These are phyloP conservation scores for Sequoiadendron giganteum DNA, from an alignment of 75 land plant genomes.

Conservation along the genomic window DNA sequence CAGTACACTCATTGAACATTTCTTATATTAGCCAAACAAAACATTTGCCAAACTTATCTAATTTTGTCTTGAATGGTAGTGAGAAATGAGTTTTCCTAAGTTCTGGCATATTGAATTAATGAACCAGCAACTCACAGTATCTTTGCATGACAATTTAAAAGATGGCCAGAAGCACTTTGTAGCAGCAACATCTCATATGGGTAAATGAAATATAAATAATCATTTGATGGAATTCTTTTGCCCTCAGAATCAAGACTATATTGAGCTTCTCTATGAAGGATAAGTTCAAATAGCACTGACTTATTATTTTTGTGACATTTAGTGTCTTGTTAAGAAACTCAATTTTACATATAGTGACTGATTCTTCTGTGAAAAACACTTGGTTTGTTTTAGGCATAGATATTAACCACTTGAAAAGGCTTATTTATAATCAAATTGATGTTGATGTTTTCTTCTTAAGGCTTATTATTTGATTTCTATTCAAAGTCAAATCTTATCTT, in stretches of 20 bases:
- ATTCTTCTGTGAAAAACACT: neutral
- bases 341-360: neutral
- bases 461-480: neutral
- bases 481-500: neutral
- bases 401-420: neutral
- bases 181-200: neutral
- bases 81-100: neutral
- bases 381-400: neutral
- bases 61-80: neutral
- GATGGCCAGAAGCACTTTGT: neutral
- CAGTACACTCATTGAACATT: neutral
- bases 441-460: neutral
- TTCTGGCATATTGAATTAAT: neutral
- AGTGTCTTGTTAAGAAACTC: neutral
- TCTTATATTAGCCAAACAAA: neutral
- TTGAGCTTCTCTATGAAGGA: neutral
- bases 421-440: neutral
- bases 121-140: neutral
- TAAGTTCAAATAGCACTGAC: neutral
- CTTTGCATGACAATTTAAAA: neutral
- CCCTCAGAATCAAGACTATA: neutral
- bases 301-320: neutral
- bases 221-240: neutral
- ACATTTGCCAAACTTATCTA: neutral
- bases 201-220: neutral